A percentile compares a stretch with the other conserved stretches of the same genome.
These are phyloP conservation scores for Boletus tomentosulus DNA, from an alignment of 768 basidiomycete genomes.

Conservation along the genomic window DNA sequence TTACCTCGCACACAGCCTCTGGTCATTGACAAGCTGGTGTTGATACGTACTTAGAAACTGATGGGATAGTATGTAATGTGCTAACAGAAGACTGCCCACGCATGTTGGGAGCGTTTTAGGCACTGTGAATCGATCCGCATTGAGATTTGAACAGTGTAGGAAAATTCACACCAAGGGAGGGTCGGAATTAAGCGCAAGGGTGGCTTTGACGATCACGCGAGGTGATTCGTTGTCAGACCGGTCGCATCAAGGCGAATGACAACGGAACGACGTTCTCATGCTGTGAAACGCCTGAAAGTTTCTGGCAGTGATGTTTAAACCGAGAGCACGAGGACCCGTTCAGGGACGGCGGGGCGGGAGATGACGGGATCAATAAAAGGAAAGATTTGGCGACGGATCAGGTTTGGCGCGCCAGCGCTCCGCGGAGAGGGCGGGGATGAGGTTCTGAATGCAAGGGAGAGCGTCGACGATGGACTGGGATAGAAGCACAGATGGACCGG, in stretches of 20 bases:
- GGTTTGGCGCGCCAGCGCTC: constrained; percentile 10
- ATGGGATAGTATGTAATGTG: background rate
- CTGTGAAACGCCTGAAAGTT: constrained; percentile 12
- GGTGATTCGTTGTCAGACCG: background rate
- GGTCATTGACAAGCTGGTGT: background rate
- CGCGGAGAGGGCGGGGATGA: constrained; percentile 14
- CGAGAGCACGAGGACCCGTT: constrained; percentile 16
- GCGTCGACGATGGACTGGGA: too few species aligned
- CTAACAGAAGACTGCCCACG: too few species aligned
- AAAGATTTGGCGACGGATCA: constrained; percentile 7
- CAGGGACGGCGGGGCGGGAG: constrained; percentile 22
- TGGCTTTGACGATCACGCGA: background rate
- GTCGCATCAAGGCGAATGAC: background rate
- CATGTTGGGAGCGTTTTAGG: too few species aligned
- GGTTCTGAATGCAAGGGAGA: background rate
- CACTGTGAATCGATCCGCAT: too few species aligned
- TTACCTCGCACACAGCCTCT: background rate
- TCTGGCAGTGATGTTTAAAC: background rate
- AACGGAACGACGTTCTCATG: background rate
- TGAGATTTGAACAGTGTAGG: too few species aligned
- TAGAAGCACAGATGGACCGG: background rate
- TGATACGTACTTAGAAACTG: background rate
- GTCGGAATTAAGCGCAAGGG: background rate
- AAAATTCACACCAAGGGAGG: background rate
- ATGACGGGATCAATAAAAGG: constrained; percentile 12